Evolutionary conservation across 306 rosid species (phyloP), one percentile per base, ranked within the genome.

Genomic region (Prunus mume): DNA sequence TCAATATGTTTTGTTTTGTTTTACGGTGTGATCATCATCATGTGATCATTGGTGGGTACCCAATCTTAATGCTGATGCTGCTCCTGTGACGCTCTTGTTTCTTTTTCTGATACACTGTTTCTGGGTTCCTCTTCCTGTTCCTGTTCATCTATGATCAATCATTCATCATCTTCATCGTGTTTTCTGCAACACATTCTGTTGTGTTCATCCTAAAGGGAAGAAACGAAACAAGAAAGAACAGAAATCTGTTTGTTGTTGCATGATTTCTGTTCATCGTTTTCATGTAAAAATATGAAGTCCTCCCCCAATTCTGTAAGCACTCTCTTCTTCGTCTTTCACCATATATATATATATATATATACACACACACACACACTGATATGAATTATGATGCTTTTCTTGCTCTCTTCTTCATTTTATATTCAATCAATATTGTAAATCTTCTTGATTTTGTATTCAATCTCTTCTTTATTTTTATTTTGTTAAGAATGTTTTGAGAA

Each of bases 221-320:
- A 30, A 17, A 13, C n/a, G 41, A 14, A 30, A 57, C 24, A 11
- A 60, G 38, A 25, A 60, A 25, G 10, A 65, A 9, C 47, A 65
- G 25, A 65, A 65, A 65, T 32, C 47, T 4, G 24, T 56, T 9
- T 24, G 13, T 65, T 30, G 45, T 63, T 65, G 69, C 25, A 65
- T 28, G 67, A 62, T 62, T 62, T 62, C 67, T 62, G 67, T 62
- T 38, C 9, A 38, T 7, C 27, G 41, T 18, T 55, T 67, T 55
- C 80, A 76, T 77, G 80, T 74, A 77, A 57, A 19, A 38, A 38
- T 7, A 77, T 77, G 80, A 77, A 77, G 75, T n/a, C 71, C 69
- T 68, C 71, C 69, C 57, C 72, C 52, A 60, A 57, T 49, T 75
- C 68, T 45, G 80, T 77, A 77, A 77, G 80, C 32, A 25, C 43